Evolutionary conservation across 345 rosid genomes (phyloP), one percentile per base, ranked within the genome.

Genomic region (Dipteronia dyeriana): DNA sequence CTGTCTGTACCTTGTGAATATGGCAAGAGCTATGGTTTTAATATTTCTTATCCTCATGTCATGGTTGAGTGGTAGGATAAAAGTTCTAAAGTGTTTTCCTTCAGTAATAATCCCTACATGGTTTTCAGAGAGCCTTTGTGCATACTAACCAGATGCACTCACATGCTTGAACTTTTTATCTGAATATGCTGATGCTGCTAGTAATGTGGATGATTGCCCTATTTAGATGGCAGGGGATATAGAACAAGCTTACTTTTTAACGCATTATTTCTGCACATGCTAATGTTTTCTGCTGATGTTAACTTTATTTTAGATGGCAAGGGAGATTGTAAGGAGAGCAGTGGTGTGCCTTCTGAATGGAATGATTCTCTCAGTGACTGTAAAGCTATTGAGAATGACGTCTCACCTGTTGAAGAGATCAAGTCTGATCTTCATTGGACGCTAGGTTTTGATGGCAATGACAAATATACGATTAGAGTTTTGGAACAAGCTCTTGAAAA

Each of bases 401-500:
- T 38, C 66, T 62, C 73, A 11, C 5, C 56, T 73, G 66, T 60
- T 75, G 79, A 78, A 68, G 76, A 64, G 69, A 70, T 82, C 47
- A 78, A 84, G 53, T 75, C 77, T 72, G 70, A 73, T 20, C 70
- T 76, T 31, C 66, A 45, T 49, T 79, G 77, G 23, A 83, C 83
- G 77, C 70, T 81, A 60, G 83, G 54, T 54, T 63, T 45, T 74
- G 75, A 80, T 65, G 79, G 76, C 62, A 76, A 79, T 69, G 76
- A 80, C 20, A 75, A 79, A 71, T 73, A 73, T 82, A 51, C 73
- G 19, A 76, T 80, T 77, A 81, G 76, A 66, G 63, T 74, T 74
- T 56, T 89, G 47, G 88, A 88, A 67, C 84, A 82, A 74, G 87
- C 82, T 25, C 71, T 90, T 31, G 86, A 78, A n/a, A 84, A 87